Evolutionary conservation across 2,329 filamentous ascomycete genomes (phyloP), one percentile per base, ranked within the genome.

Genomic region (Nigrospora osmanthi): DNA sequence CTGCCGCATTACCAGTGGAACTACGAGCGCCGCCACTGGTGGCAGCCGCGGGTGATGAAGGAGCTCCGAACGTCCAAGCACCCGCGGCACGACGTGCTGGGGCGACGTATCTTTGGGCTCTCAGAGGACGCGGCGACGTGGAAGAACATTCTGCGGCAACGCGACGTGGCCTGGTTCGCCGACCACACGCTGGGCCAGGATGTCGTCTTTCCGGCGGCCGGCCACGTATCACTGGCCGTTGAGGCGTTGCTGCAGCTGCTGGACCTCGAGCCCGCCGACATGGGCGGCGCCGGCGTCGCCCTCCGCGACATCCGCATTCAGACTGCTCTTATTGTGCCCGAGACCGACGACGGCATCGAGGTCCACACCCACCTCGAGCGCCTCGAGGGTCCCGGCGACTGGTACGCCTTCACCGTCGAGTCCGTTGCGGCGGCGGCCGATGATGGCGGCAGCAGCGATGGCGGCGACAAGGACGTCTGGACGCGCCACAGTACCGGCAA

Each of bases 121-220:
- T 39, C 40, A 0, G 13, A 1, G 3, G 17, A 6, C 1, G 35
- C 28, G 14, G 12, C 48, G 5, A 48, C 45, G 14, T 60, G 56
- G 56, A 45, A 51, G 3, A 59, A 59, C 28, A 42, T 66, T 4
- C 51, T 70, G 1, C 52, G 56, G 4, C 42, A 60, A 11, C 53
- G 55, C 1, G 62, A 67, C 43, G 30, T 63, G 10, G 53, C 60
- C 6, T 70, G 67, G 68, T 46, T 70, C 6, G 45, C 49, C 4
- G 59, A 70, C 36, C 66, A 71, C 33, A 51, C 48, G 46, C 46
- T 64, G 10, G 49, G 51, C 2, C 47, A 44, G 2, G 54, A 61
- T 17, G 52, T 68, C 4, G 64, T 68, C 36, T 51, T 54, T n/a
- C 68, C 68, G 0, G 58, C 47, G 6, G 61, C 66, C 3, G 64